Percentiles rank a stretch among this genome's conserved stretches.
Conservation (phyloP, 768 basidiomycete genomes). For the Leccinum uliginosum region DNA sequence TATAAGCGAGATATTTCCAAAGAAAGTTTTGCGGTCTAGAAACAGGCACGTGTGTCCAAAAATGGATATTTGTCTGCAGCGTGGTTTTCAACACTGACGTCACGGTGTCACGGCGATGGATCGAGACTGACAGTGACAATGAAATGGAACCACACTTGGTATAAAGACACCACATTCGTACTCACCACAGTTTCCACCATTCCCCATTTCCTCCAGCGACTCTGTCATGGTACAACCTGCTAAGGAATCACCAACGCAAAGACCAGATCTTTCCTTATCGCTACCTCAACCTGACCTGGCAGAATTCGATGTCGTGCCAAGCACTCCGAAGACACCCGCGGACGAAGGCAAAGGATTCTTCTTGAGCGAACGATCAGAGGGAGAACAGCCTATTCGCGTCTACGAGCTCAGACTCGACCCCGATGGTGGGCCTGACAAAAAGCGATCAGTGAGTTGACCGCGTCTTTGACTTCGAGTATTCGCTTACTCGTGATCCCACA, state of each 20-base stretch:
- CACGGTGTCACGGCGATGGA: constrained; percentile 13
- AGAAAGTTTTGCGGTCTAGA: background rate
- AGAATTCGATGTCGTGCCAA: constrained; percentile 20
- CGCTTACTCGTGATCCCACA: constrained; percentile 30
- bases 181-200: constrained; percentile 1
- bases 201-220: background rate
- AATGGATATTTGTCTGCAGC: background rate
- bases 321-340: constrained; percentile 83
- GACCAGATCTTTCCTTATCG: constrained; percentile 17
- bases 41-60: background rate
- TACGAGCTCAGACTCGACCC: constrained; percentile 84
- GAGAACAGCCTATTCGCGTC: constrained; percentile 69
- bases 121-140: constrained; percentile 1
- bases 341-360: constrained; percentile 93
- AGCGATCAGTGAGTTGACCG: constrained; percentile 64
- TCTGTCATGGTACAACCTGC: constrained; percentile 13
- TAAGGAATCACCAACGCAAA: background rate
- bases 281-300: background rate
- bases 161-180: background rate
- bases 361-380: constrained; percentile 45
- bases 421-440: constrained; percentile 87
- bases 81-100: constrained; percentile 15
- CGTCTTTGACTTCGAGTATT: constrained; percentile 1
- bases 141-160: constrained; percentile 11
- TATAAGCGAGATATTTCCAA: background rate